A percentile compares a stretch with the other conserved stretches of the same genome.
phyloP scores from a whole-genome alignment of 139 green algal genomes.

The Pleodorina starrii region DNA sequence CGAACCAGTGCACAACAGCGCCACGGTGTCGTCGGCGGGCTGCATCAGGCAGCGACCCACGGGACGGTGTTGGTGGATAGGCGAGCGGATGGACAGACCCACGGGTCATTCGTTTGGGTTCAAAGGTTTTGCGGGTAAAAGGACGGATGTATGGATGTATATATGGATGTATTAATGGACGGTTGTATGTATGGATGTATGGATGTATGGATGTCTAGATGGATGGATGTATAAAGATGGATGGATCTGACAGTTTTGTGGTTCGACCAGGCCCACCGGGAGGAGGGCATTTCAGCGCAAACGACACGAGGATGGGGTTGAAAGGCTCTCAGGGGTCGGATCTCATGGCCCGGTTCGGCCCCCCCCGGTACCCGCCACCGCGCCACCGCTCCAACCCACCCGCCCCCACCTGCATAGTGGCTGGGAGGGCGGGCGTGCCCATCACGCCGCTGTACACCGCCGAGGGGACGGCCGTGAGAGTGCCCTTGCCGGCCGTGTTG shows the following conservation, averaged over 20 bases:
- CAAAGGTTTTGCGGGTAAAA: too few relatives aligned
- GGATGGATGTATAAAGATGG: neutral
- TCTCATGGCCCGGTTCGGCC: neutral
- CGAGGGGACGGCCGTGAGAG: neutral
- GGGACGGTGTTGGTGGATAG: neutral
- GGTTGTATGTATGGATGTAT: neutral
- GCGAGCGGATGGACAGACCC: neutral
- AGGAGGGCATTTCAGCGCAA: neutral
- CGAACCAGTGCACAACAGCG: neutral
- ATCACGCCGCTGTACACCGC: neutral
- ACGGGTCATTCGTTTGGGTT: too few relatives aligned
- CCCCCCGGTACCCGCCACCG: too few relatives aligned
- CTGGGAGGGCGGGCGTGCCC: neutral
- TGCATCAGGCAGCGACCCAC: neutral
- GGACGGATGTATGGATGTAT: neutral
- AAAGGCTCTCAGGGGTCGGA: neutral
- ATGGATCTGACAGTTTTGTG: too few relatives aligned
- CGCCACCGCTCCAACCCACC: neutral
- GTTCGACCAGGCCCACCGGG: neutral
- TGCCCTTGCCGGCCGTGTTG: conserved; percentile 2
- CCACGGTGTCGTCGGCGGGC: neutral
- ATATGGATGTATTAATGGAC: neutral
- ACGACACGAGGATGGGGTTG: neutral
- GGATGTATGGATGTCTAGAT: neutral
- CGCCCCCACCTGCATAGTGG: neutral